These are phyloP conservation scores for Daldinia childiae DNA, from an alignment of 495 filamentous ascomycete genomes.

Conservation along the genomic window DNA sequence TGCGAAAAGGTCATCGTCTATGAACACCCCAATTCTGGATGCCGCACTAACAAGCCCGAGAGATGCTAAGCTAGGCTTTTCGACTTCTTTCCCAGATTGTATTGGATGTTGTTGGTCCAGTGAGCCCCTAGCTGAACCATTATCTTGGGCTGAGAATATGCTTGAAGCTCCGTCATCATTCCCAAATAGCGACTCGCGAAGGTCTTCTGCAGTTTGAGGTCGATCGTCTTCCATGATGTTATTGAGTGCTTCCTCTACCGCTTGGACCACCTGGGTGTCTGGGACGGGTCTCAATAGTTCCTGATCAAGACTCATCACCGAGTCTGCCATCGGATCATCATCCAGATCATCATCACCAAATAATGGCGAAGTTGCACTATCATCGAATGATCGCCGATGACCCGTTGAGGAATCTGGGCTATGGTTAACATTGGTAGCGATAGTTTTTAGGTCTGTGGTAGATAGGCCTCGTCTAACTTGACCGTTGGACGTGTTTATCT, in stretches of 20 bases:
- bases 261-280: constrained; percentile 77
- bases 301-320: constrained; percentile 63
- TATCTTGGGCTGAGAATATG: constrained; percentile 57
- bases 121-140: constrained; percentile 61
- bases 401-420: constrained; percentile 48
- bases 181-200: constrained; percentile 65
- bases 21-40: constrained; percentile 85
- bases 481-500: constrained; percentile 41
- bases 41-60: constrained; percentile 86
- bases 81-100: constrained; percentile 59
- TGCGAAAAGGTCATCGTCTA: constrained; percentile 89
- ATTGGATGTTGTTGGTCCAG: constrained; percentile 58
- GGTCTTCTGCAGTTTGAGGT: constrained; percentile 69
- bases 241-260: constrained; percentile 93
- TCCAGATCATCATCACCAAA: constrained; percentile 66
- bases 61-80: constrained; percentile 87
- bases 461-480: constrained; percentile 55
- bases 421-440: constrained; percentile 46
- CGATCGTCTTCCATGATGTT: constrained; percentile 84
- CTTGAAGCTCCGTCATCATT: constrained; percentile 62
- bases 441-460: constrained; percentile 52
- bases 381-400: constrained; percentile 59
- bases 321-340: constrained; percentile 62
- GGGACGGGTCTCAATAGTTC: constrained; percentile 53
- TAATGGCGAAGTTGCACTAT: constrained; percentile 53